These are phyloP conservation scores for Lichtheimia corymbifera DNA, from an alignment of 371 early-diverging fungal genomes.

Conservation along the genomic window DNA sequence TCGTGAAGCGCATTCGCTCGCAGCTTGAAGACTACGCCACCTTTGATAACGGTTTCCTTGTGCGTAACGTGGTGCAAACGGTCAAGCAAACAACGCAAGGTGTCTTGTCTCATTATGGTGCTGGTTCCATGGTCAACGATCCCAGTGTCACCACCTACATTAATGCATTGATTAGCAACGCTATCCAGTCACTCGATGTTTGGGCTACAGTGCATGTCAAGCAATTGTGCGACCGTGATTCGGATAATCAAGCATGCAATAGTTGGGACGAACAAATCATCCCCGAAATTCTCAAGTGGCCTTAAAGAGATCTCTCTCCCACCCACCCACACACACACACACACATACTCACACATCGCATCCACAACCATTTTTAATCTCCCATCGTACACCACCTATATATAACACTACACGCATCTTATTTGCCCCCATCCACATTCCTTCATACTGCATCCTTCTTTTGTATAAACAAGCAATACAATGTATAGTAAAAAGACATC, in stretches of 20 bases:
- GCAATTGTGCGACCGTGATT: slow-evolving; percentile 35
- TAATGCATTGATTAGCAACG: slow-evolving; percentile 29
- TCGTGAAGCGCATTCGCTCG: slow-evolving; percentile 34
- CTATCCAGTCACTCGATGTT: slow-evolving; percentile 24
- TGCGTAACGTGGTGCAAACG: slow-evolving; percentile 27
- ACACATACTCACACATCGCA: too few relatives aligned
- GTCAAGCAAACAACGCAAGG: slow-evolving; percentile 30
- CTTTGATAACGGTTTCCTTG: slow-evolving; percentile 36
- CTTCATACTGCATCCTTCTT: too few relatives aligned
- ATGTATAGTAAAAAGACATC: too few relatives aligned
- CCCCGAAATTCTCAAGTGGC: slow-evolving; percentile 45
- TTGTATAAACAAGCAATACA: too few relatives aligned
- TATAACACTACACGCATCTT: too few relatives aligned
- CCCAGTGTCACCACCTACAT: slow-evolving; percentile 25
- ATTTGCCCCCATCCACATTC: too few relatives aligned
- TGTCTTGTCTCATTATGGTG: slow-evolving; percentile 34
- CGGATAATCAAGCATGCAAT: slow-evolving; percentile 39
- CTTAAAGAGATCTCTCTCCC: slow-evolving; percentile 23
- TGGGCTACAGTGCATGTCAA: slow-evolving; percentile 39
- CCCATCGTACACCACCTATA: too few relatives aligned
- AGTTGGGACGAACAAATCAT: slow-evolving; percentile 47
- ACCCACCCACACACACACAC: too few relatives aligned
- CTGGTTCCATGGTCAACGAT: slow-evolving; percentile 34
- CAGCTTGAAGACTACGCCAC: slow-evolving; percentile 30
- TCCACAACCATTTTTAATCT: too few relatives aligned